Evolutionary conservation across 345 rosid genomes (phyloP).

Genomic region (Odontarrhena argentea): DNA sequence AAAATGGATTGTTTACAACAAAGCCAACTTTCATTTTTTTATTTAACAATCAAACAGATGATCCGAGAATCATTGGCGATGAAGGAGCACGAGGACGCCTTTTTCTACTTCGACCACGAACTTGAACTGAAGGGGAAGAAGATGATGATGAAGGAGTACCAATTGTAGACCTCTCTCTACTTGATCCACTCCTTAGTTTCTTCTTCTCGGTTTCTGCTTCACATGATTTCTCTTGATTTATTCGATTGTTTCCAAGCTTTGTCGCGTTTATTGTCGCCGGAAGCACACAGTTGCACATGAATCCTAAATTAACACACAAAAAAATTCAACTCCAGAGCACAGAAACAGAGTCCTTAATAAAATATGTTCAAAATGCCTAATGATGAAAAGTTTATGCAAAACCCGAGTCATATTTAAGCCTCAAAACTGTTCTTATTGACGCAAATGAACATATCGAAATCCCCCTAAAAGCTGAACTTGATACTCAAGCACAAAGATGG

Average conservation of each 20-base stretch:
- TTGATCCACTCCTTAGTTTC: slow-evolving; percentile 56
- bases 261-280: slow-evolving; percentile 75
- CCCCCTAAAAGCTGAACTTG: slow-evolving; percentile 22
- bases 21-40: neutral
- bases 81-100: slow-evolving; percentile 59
- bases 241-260: slow-evolving; percentile 55
- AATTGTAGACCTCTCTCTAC: slow-evolving; percentile 47
- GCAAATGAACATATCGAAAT: neutral
- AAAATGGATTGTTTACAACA: slow-evolving; percentile 5
- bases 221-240: slow-evolving; percentile 56
- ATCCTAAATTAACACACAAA: slow-evolving; percentile 51
- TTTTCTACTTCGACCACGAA: slow-evolving; percentile 75
- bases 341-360: slow-evolving; percentile 28
- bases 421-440: neutral
- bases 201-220: slow-evolving; percentile 68
- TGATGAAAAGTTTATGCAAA: slow-evolving; percentile 10
- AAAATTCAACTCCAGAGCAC: slow-evolving; percentile 7
- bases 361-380: slow-evolving; percentile 21
- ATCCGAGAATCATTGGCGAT: slow-evolving; percentile 53
- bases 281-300: slow-evolving; percentile 88
- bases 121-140: slow-evolving; percentile 57
- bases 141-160: slow-evolving; percentile 64
- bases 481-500: slow-evolving; percentile 13
- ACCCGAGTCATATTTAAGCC: neutral
- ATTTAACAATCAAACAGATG: slow-evolving; percentile 38